Conservation (phyloP, 768 basidiomycete species). For the Panaeolus papilionaceus region DNA sequence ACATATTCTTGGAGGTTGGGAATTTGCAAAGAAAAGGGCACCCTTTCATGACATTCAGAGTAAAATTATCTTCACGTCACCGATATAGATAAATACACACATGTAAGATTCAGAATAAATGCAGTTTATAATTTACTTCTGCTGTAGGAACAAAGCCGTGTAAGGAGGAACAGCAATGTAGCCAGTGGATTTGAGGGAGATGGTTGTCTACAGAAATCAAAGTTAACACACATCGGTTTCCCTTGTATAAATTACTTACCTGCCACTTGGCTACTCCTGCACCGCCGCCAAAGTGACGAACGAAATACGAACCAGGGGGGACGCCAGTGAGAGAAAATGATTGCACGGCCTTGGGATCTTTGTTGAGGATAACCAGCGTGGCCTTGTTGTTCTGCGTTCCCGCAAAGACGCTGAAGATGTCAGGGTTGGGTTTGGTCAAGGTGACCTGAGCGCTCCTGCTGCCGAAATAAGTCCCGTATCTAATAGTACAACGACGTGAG, state of each 20-base stretch:
- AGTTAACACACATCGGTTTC: neutral
- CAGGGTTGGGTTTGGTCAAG: slow-evolving; percentile 43
- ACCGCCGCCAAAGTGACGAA: slow-evolving; percentile 59
- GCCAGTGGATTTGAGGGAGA: slow-evolving; percentile 34
- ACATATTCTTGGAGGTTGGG: too few species aligned
- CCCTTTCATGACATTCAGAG: too few species aligned
- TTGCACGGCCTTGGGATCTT: slow-evolving; percentile 47
- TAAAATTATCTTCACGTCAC: too few species aligned
- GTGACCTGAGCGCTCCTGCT: slow-evolving; percentile 50
- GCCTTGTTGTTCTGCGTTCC: slow-evolving; percentile 45
- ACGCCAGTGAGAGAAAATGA: slow-evolving; percentile 48
- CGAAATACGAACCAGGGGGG: slow-evolving; percentile 52
- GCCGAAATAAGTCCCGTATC: slow-evolving; percentile 49
- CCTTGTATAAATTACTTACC: slow-evolving; percentile 34
- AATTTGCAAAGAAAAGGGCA: too few species aligned
- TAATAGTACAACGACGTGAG: slow-evolving; percentile 24
- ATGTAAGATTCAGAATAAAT: too few species aligned
- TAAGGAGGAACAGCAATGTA: slow-evolving; percentile 44
- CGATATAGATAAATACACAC: too few species aligned
- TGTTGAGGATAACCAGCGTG: slow-evolving; percentile 57
- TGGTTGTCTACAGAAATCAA: slow-evolving; percentile 33
- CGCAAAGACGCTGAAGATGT: slow-evolving; percentile 54
- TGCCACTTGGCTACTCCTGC: slow-evolving; percentile 62
- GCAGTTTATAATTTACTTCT: slow-evolving; percentile 20
- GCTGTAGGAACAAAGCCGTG: slow-evolving; percentile 42